Percentiles rank a stretch among this genome's conserved stretches.
Conservation (phyloP, 2,329 filamentous ascomycete species). For the Colletotrichum sp. region DNA sequence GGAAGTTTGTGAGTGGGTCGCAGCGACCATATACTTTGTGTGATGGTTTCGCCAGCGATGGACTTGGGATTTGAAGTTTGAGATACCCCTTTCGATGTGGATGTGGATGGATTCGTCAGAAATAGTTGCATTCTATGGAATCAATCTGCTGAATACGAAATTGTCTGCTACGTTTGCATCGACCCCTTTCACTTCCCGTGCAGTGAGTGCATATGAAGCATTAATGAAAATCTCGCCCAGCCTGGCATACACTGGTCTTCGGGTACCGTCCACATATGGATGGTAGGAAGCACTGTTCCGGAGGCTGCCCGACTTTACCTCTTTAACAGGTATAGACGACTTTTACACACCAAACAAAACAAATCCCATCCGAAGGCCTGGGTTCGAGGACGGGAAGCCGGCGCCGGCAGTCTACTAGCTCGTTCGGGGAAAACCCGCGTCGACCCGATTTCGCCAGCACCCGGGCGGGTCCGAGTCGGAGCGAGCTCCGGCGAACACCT, state of each 20-base stretch:
- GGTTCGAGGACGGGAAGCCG: not conserved
- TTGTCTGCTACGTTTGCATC: not conserved
- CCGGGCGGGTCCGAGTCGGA: not conserved
- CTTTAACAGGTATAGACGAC: not conserved
- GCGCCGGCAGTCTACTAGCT: not conserved
- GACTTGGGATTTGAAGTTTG: not conserved
- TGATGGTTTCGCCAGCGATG: not conserved
- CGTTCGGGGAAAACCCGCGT: not conserved
- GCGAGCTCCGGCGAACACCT: not conserved
- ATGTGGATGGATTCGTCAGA: not conserved
- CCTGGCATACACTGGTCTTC: not conserved
- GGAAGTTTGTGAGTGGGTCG: not conserved
- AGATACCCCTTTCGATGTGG: not conserved
- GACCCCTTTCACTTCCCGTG: fast-evolving
- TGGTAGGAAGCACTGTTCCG: not conserved
- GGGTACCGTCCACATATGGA: not conserved
- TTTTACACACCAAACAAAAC: not conserved
- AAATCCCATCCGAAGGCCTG: not conserved
- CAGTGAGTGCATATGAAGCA: not conserved
- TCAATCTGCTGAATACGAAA: not conserved
- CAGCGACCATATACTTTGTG: not conserved
- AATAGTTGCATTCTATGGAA: not conserved
- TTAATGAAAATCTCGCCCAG: not conserved
- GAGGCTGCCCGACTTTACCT: not conserved
- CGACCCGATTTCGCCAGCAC: not conserved